phyloP scores from a whole-genome alignment of 352 stramenopile species.

The Phytophthora foliorum region DNA sequence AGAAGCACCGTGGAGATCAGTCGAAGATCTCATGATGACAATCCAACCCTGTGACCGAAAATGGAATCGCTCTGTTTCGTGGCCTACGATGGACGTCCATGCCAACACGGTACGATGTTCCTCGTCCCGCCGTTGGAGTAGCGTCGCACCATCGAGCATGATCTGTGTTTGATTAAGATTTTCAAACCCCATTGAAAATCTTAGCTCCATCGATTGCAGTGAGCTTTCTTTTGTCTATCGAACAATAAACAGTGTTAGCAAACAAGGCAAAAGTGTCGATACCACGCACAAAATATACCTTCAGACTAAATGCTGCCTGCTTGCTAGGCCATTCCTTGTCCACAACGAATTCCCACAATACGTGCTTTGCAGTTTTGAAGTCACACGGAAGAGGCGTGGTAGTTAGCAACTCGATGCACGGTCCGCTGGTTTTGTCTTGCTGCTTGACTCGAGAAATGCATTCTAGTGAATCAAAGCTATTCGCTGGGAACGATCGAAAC shows the following conservation, averaged over 20 bases:
- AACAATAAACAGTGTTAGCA: background rate
- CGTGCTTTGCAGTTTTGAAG: slow-evolving; percentile 1
- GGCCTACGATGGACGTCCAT: slow-evolving; percentile 9
- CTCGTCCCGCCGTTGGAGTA: slow-evolving; percentile 15
- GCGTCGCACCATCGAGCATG: slow-evolving; percentile 4
- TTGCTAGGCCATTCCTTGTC: slow-evolving; percentile 12
- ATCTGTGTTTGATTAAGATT: background rate
- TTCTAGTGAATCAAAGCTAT: background rate
- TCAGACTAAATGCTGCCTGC: slow-evolving; percentile 10
- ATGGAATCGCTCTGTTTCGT: background rate
- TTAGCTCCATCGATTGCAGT: slow-evolving; percentile 9
- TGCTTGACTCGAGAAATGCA: slow-evolving; percentile 10
- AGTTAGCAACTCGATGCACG: slow-evolving; percentile 15
- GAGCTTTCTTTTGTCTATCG: slow-evolving; percentile 10
- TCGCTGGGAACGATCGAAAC: slow-evolving; percentile 1
- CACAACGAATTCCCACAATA: slow-evolving; percentile 12
- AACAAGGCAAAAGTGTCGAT: background rate
- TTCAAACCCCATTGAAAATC: slow-evolving; percentile 16
- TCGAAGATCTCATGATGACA: slow-evolving; percentile 13
- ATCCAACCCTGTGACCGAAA: slow-evolving; percentile 27
- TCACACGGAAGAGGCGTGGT: slow-evolving; percentile 16
- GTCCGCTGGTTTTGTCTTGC: background rate
- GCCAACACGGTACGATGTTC: slow-evolving; percentile 7
- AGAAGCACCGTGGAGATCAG: background rate
- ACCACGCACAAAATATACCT: slow-evolving; percentile 2